These are phyloP conservation scores for Chaetothyriales sp. DNA, from an alignment of 2,329 filamentous ascomycete genomes.

Conservation along the genomic window DNA sequence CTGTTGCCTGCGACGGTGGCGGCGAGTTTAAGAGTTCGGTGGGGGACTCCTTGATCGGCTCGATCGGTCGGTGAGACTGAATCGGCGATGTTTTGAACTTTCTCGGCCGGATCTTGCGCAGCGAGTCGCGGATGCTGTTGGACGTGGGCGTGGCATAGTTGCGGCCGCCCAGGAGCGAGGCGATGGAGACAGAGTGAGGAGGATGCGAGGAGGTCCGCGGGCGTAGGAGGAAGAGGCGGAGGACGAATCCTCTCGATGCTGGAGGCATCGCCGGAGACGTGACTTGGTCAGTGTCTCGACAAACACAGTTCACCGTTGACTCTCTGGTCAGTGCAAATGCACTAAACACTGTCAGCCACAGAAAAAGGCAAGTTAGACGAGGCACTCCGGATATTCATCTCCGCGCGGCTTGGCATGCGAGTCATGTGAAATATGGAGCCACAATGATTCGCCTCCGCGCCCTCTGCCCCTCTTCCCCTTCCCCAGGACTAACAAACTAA, in stretches of 20 bases:
- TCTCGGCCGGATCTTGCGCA: not conserved
- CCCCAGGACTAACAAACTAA: too few relatives aligned
- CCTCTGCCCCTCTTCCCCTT: too few relatives aligned
- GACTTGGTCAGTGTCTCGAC: not conserved
- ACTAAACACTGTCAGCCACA: not conserved
- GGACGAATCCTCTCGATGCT: conserved; percentile 1
- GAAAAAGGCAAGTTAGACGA: not conserved
- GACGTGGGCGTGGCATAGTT: not conserved
- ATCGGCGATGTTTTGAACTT: not conserved
- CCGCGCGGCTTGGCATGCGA: not conserved
- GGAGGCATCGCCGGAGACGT: conserved; percentile 2
- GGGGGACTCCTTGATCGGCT: not conserved
- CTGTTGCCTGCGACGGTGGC: not conserved
- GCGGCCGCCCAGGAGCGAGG: not conserved
- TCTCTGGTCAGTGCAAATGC: not conserved
- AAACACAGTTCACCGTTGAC: too few relatives aligned
- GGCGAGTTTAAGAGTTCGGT: not conserved
- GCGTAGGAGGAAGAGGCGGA: not conserved
- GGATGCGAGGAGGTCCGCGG: not conserved
- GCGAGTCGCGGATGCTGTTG: not conserved
- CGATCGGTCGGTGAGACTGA: not conserved
- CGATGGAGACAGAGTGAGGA: not conserved
- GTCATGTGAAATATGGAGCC: too few relatives aligned
- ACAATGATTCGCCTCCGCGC: too few relatives aligned
- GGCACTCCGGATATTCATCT: not conserved